Evolutionary conservation across 2,329 filamentous ascomycete genomes (phyloP), one percentile per base, ranked within the genome.

Genomic region (Fusarium anthophilum): DNA sequence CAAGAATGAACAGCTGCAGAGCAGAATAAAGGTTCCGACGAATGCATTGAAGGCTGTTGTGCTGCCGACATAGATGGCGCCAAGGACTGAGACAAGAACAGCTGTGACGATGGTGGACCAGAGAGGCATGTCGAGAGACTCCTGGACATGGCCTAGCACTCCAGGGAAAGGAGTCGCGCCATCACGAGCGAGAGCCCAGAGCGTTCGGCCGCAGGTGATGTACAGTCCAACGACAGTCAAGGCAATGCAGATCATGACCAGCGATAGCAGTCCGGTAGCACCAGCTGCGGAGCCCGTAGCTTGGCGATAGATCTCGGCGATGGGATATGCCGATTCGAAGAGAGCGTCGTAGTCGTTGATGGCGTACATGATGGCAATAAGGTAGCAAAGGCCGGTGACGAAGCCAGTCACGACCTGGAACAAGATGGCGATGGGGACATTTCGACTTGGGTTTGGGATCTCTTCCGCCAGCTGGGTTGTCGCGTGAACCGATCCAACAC

Each of bases 31-130:
- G 37, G 79, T 82, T 15, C 90, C 90, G 13, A 93, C 88, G 32
- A 93, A 89, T 0, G 91, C 91, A 47, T 89, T 87, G 81, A 93
- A 94, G 0, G 92, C 92, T 0, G 90, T 91, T 2, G 85, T 87
- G 68, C 86, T 90, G n/a, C 89, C 91, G 3, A 93, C 86, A 72
- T 92, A 93, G 50, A 93, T 90, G 47, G 85, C 86, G 1, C 90
- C 91, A 0, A 93, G 83, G 7, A 91, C 79, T 0, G 90, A 90
- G 1, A 83, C 79, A 3, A 85, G 73, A 1, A 78, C 72, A 3
- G 79, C 82, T 30, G 87, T 86, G 81, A 82, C 86, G 72, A 78
- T 82, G 75, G 75, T 94, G 5, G 92, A 83, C 76, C 78, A 79
- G 41, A 84, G 57, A 10, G 83, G 84, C 78, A 83, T 82, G 20